Base-by-base conservation (phyloP, 202 grass and related monocot genomes). In the Brachypodium distachyon region DNA sequence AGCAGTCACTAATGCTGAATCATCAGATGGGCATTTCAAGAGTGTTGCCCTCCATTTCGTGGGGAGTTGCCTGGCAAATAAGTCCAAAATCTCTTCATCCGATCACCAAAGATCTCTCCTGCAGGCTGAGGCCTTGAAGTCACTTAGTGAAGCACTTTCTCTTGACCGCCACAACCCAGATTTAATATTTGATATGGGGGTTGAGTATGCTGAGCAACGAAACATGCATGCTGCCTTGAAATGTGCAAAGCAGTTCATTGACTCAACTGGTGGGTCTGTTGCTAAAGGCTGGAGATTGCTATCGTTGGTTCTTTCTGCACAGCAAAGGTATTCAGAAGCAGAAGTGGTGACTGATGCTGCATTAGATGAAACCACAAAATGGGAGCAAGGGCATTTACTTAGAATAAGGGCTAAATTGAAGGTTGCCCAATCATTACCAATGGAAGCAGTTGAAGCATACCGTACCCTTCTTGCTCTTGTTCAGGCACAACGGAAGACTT, bases 241-340 rank as follows among this genome's bases (percentile, higher is more conserved):
- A 78, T 98, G 61, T 85, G 89, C 91, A 29, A 98, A 98, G 64
- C 89, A 92, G 48, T 98, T 82, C 81, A 90, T 98, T 76, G 87
- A 95, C 82, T 75, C 73, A 46, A 98, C 91, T 17, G 87, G 96
- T 83, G 96, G 96, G 74, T 92, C 87, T 26, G 59, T 92, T 60
- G 86, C 90, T 61, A 86, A 98, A 86, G 96, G 96, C 4, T 98
- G 96, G 96, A 90, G 83, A 25, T 90, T 98, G 60, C 83, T 98
- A 77, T 84, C 89, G 18, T 82, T 95, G 77, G 80, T 98, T 87
- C 88, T 98, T 64, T 98, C 91, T 26, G 91, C 91, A 65, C 91
- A 95, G 73, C 82, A 90, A 64, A 92, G 85, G 51, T 95, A 90
- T 85, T 84, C 56, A 10, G 96, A 98, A 67, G 91, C 91, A 27